These are phyloP conservation scores for Areca catechu DNA, from an alignment of 176 grass and related monocot genomes.

Conservation along the genomic window DNA sequence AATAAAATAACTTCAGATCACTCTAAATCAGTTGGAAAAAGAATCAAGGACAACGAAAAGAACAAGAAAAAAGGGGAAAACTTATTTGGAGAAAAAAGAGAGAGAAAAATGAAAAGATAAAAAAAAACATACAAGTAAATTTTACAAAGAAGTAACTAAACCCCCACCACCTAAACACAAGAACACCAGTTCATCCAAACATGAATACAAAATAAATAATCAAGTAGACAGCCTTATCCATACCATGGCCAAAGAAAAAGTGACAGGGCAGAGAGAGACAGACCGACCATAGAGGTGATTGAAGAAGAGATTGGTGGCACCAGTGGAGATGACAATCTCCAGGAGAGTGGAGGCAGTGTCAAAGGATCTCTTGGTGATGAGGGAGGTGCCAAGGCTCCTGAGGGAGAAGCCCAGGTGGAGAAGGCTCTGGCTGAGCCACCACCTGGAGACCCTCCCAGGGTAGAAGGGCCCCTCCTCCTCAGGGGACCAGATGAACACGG, in stretches of 20 bases:
- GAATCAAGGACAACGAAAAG: no score
- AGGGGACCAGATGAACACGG: conserved; percentile 70
- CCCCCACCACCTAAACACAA: no score
- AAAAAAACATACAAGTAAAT: no score
- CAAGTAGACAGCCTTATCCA: no score
- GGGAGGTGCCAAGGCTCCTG: conserved; percentile 52
- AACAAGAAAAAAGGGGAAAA: no score
- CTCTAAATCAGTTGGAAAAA: no score
- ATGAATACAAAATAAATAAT: no score
- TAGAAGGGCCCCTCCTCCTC: conserved; percentile 70
- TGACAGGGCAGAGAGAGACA: background rate
- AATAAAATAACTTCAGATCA: background rate
- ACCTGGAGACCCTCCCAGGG: conserved; percentile 70
- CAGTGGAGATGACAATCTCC: conserved; percentile 52
- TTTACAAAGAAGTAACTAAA: no score
- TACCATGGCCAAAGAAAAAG: no score
- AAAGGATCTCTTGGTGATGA: conserved; percentile 51
- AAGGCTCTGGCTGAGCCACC: conserved; percentile 83
- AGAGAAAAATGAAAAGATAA: no score
- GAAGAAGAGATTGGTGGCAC: conserved; percentile 84
- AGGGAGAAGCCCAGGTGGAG: conserved; percentile 70
- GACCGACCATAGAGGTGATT: conserved; percentile 85
- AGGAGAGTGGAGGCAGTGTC: conserved; percentile 57
- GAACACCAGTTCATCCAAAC: no score
- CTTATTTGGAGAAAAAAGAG: no score